phyloP scores from a whole-genome alignment of 805 yeast genomes.

The Starmerella riodocensis region DNA sequence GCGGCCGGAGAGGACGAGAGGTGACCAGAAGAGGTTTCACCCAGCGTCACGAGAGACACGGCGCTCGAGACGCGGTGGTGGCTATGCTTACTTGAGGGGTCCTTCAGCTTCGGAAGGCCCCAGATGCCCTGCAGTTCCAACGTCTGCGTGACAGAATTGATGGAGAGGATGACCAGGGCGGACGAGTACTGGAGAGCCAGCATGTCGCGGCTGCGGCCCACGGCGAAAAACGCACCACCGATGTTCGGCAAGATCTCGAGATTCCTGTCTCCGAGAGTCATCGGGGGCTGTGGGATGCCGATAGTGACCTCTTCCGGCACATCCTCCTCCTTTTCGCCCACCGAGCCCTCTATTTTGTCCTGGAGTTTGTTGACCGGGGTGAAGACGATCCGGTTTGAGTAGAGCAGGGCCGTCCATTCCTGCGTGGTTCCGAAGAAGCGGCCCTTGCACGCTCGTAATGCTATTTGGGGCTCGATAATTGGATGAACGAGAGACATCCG shows the following conservation, averaged over 20 bases:
- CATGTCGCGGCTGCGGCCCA: conserved; percentile 15
- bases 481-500: conserved; percentile 16
- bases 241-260: conserved; percentile 8
- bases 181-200: conserved; percentile 10
- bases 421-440: conserved; percentile 12
- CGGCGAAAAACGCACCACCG: conserved; percentile 15
- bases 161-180: conserved; percentile 8
- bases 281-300: conserved; percentile 16
- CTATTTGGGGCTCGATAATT: conserved; percentile 15
- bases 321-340: not conserved
- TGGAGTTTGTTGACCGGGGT: not conserved
- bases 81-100: not conserved
- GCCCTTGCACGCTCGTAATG: conserved; percentile 14
- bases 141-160: conserved; percentile 7
- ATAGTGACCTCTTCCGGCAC: conserved; percentile 5
- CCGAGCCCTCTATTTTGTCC: not conserved
- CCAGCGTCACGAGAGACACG: not conserved
- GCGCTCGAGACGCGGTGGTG: not conserved
- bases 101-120: conserved; percentile 15
- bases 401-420: conserved; percentile 12
- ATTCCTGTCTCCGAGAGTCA: conserved; percentile 10
- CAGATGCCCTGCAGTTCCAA: conserved; percentile 17
- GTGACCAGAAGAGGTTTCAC: not conserved
- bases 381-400: conserved; percentile 16
- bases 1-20: not conserved